Evolutionary conservation across 306 rosid species (phyloP).

Genomic region (Ceratonia siliqua): DNA sequence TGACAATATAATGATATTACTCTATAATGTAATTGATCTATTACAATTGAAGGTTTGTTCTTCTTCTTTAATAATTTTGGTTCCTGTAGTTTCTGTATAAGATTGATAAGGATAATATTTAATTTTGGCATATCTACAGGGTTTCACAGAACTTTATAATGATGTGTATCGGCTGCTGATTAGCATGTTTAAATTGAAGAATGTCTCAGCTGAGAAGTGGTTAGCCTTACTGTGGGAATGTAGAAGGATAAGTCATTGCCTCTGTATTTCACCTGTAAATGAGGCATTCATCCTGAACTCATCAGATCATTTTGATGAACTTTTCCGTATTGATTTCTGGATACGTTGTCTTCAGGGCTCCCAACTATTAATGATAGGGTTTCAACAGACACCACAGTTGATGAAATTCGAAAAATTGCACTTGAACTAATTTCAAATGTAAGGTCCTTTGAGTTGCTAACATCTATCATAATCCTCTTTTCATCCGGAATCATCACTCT

Average conservation of each 20-base stretch:
- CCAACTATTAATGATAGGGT: slow-evolving; percentile 53
- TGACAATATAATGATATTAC: slow-evolving; percentile 57
- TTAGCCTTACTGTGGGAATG: slow-evolving; percentile 71
- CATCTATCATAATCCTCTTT: slow-evolving; percentile 17
- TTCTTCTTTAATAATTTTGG: slow-evolving; percentile 23
- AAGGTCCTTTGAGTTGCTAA: slow-evolving; percentile 42
- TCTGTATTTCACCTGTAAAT: slow-evolving; percentile 74
- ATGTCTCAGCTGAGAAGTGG: slow-evolving; percentile 59
- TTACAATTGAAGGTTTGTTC: slow-evolving; percentile 74
- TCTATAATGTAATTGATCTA: slow-evolving; percentile 71
- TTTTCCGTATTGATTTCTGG: slow-evolving; percentile 61
- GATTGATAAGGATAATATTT: slow-evolving; percentile 20
- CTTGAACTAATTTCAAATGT: slow-evolving; percentile 67
- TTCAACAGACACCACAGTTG: slow-evolving; percentile 69
- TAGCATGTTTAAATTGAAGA: slow-evolving; percentile 65
- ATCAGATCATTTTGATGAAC: slow-evolving; percentile 52
- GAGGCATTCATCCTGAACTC: slow-evolving; percentile 60
- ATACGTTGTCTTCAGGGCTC: slow-evolving; percentile 56
- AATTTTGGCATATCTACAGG: slow-evolving; percentile 50
- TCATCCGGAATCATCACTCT: slow-evolving; percentile 30
- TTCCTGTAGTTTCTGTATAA: slow-evolving; percentile 31
- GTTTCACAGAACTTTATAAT: slow-evolving; percentile 61
- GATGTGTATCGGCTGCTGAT: slow-evolving; percentile 61
- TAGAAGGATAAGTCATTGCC: slow-evolving; percentile 72
- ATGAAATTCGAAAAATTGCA: slow-evolving; percentile 65